Conservation (phyloP, 495 filamentous ascomycete genomes). For the Xylaria flabelliformis region DNA sequence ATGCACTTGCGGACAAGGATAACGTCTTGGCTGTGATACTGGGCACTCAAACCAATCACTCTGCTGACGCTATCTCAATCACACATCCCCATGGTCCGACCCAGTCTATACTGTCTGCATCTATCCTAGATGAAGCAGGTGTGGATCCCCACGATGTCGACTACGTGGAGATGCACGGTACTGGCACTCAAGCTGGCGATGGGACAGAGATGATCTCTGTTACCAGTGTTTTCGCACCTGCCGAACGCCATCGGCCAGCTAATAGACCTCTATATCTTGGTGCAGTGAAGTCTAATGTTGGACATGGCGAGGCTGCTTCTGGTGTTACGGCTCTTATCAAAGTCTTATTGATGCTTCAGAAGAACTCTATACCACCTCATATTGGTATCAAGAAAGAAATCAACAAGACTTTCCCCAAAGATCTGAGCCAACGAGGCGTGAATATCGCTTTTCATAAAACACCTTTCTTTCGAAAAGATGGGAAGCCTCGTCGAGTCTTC, state of each 20-base stretch:
- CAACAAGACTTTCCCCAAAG: constrained; percentile 80
- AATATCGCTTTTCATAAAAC: constrained; percentile 64
- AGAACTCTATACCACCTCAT: constrained; percentile 83
- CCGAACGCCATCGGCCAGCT: constrained; percentile 64
- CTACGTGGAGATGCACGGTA: constrained; percentile 92
- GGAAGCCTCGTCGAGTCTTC: constrained; percentile 64
- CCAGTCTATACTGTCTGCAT: constrained; percentile 71
- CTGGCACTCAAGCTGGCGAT: constrained; percentile 84
- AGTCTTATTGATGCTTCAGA: constrained; percentile 84
- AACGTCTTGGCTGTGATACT: constrained; percentile 72
- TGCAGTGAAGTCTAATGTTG: constrained; percentile 86
- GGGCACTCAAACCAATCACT: constrained; percentile 75
- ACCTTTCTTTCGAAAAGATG: constrained; percentile 68
- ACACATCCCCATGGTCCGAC: constrained; percentile 79
- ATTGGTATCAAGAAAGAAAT: constrained; percentile 85
- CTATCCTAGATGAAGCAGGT: constrained; percentile 71
- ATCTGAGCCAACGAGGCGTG: constrained; percentile 76
- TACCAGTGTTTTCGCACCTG: constrained; percentile 80
- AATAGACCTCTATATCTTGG: constrained; percentile 81
- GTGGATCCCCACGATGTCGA: constrained; percentile 75
- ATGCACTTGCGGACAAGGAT: constrained; percentile 77
- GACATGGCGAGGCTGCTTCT: constrained; percentile 88
- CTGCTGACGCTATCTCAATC: constrained; percentile 78
- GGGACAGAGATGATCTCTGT: constrained; percentile 81
- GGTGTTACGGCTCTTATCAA: constrained; percentile 85